Evolutionary conservation across 805 yeast species (phyloP).

Genomic region (Scheffersomyces lignosus): DNA sequence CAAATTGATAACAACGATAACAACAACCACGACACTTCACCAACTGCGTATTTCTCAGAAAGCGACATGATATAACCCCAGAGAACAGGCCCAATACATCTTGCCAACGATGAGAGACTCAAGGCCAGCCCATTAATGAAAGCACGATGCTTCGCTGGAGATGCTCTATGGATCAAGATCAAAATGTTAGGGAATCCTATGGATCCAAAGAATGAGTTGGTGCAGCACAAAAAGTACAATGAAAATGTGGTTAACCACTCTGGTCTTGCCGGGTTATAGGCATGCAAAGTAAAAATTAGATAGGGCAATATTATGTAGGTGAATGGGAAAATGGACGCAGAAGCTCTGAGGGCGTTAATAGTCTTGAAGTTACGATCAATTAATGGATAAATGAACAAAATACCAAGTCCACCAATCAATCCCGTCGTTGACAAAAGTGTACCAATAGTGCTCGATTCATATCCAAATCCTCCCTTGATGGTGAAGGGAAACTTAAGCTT

Average conservation of each 20-base stretch:
- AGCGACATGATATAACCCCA: conserved; percentile 50
- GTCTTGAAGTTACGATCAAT: conserved; percentile 50
- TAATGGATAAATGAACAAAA: conserved; percentile 51
- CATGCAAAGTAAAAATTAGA: conserved; percentile 42
- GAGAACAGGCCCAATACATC: conserved; percentile 55
- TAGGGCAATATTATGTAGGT: conserved; percentile 49
- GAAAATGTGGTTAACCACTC: conserved; percentile 15
- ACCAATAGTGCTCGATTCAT: conserved; percentile 48
- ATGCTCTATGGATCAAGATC: conserved; percentile 54
- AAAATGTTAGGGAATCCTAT: conserved; percentile 54
- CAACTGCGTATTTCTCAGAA: conserved; percentile 23
- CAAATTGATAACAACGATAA: conserved; percentile 22
- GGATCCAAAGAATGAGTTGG: conserved; percentile 40
- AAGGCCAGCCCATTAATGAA: conserved; percentile 59
- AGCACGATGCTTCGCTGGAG: conserved; percentile 55
- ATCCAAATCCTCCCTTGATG: conserved; percentile 55
- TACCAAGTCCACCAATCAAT: conserved; percentile 49
- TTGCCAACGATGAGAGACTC: conserved; percentile 52
- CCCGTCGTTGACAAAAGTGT: conserved; percentile 52
- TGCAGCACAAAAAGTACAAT: conserved; percentile 27
- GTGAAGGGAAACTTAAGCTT: conserved; percentile 47
- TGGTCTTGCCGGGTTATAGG: conserved; percentile 28
- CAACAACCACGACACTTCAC: conserved; percentile 32
- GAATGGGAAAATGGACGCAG: conserved; percentile 44
- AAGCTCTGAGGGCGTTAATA: conserved; percentile 41